A percentile compares a stretch with the other conserved stretches of the same genome.
phyloP scores from a whole-genome alignment of 2,329 filamentous ascomycete genomes.

The Fusarium hainanense region DNA sequence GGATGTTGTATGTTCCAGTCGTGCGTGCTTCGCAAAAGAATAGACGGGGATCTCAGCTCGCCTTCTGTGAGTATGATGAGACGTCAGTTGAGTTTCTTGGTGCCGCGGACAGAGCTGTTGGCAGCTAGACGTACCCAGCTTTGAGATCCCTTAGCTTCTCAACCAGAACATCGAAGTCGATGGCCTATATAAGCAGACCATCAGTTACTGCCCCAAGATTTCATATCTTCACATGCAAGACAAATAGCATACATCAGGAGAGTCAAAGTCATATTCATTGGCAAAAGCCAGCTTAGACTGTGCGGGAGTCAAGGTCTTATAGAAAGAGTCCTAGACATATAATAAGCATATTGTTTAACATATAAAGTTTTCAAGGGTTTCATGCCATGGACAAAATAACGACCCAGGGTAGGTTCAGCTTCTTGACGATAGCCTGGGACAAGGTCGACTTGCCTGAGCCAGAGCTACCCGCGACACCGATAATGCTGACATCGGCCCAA shows the following conservation, averaged over 20 bases:
- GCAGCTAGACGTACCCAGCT: slow-evolving; percentile 74
- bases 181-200: slow-evolving; percentile 63
- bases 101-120: background rate
- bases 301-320: slow-evolving; percentile 86
- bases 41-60: slow-evolving; percentile 93
- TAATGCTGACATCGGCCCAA: slow-evolving; percentile 96
- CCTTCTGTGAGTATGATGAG: slow-evolving; percentile 63
- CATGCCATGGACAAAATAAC: slow-evolving; percentile 95
- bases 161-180: slow-evolving; percentile 92
- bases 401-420: slow-evolving; percentile 95
- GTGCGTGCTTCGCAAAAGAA: slow-evolving; percentile 91
- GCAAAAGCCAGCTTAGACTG: slow-evolving; percentile 83
- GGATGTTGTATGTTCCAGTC: slow-evolving; percentile 80
- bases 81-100: slow-evolving; percentile 22
- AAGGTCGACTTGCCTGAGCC: slow-evolving; percentile 95
- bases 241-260: slow-evolving; percentile 70
- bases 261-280: slow-evolving; percentile 97
- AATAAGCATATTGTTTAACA: slow-evolving; percentile 37
- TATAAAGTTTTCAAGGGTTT: slow-evolving; percentile 11
- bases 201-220: slow-evolving; percentile 6
- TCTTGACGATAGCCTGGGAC: slow-evolving; percentile 88
- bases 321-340: slow-evolving; percentile 86
- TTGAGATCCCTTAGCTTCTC: slow-evolving; percentile 86
- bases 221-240: background rate
- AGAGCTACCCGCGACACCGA: slow-evolving; percentile 94